Percentiles rank a stretch among this genome's conserved stretches.
phyloP scores from a whole-genome alignment of 176 grass and related monocot species.

The Saccharum spontaneum region DNA sequence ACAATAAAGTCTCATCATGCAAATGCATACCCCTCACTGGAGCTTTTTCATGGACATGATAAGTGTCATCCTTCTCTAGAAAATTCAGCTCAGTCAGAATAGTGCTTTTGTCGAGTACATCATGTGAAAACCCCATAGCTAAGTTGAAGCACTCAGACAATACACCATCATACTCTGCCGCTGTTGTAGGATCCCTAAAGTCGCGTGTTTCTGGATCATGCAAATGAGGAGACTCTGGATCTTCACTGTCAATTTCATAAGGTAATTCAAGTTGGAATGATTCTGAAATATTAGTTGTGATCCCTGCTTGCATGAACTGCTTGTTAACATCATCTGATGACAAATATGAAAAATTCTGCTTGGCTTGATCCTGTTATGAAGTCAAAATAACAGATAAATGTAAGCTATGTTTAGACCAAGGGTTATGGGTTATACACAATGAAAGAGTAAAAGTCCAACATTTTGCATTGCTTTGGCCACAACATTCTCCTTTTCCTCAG shows the following conservation, averaged over 20 bases:
- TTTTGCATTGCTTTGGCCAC: slow-evolving; percentile 13
- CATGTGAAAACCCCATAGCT: slow-evolving; percentile 22
- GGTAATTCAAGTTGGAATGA: slow-evolving; percentile 42
- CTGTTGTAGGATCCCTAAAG: slow-evolving; percentile 8
- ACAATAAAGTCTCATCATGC: neutral
- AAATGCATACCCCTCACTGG: slow-evolving; percentile 16
- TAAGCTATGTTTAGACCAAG: slow-evolving; percentile 7
- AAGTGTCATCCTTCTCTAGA: slow-evolving; percentile 18
- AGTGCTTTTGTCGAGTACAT: slow-evolving; percentile 27
- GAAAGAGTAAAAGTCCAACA: slow-evolving; percentile 30
- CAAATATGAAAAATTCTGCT: slow-evolving; percentile 30
- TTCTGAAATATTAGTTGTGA: slow-evolving; percentile 26
- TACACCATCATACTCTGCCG: slow-evolving; percentile 7
- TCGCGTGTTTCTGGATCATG: slow-evolving; percentile 26
- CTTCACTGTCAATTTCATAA: slow-evolving; percentile 42
- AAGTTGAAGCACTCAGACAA: slow-evolving; percentile 33
- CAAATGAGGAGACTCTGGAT: slow-evolving; percentile 34
- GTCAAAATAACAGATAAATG: slow-evolving; percentile 24
- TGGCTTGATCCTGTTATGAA: slow-evolving; percentile 33
- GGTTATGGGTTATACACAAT: neutral
- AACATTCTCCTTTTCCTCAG: slow-evolving; percentile 5
- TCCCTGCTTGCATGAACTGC: slow-evolving; percentile 27
- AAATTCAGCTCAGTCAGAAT: slow-evolving; percentile 4
- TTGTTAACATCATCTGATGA: slow-evolving; percentile 16
- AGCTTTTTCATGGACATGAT: slow-evolving; percentile 24